Conservation (phyloP, 306 rosid species). For the Cyclanthera cordifolia region DNA sequence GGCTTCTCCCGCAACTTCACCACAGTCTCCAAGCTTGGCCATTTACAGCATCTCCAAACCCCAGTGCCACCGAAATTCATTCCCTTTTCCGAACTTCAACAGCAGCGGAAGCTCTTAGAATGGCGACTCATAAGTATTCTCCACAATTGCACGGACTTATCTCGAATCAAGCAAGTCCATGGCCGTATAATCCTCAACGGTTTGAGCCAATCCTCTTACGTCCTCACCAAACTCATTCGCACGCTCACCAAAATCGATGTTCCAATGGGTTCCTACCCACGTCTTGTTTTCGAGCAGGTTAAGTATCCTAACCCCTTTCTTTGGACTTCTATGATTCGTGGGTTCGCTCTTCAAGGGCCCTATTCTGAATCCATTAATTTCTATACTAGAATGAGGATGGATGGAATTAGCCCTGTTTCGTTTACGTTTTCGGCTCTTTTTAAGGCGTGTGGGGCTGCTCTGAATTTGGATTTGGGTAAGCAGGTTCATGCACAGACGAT, state of each 20-base stretch:
- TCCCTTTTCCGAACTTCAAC: slow-evolving; percentile 19
- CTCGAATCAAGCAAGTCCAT: slow-evolving; percentile 46
- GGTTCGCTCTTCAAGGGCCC: slow-evolving; percentile 39
- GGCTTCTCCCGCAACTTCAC: slow-evolving; percentile 23
- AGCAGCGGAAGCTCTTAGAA: slow-evolving; percentile 30
- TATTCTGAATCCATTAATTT: slow-evolving; percentile 28
- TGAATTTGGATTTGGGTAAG: slow-evolving; percentile 30
- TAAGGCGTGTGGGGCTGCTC: slow-evolving; percentile 32
- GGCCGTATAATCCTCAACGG: slow-evolving; percentile 35
- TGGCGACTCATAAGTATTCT: slow-evolving; percentile 26
- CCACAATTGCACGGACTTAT: slow-evolving; percentile 26
- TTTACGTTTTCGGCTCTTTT: slow-evolving; percentile 71
- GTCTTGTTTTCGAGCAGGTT: slow-evolving; percentile 45
- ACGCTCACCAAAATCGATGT: slow-evolving; percentile 29
- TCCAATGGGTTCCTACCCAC: slow-evolving; percentile 44
- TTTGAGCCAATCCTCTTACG: slow-evolving; percentile 49
- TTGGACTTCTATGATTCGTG: slow-evolving; percentile 73
- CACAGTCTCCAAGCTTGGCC: slow-evolving; percentile 6
- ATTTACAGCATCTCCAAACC: neutral
- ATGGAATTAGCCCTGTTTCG: slow-evolving; percentile 36
- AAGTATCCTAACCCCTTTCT: slow-evolving; percentile 59
- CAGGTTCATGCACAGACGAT: slow-evolving; percentile 66
- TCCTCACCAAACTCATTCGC: slow-evolving; percentile 59
- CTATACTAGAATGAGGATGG: slow-evolving; percentile 40
- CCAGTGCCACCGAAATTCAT: neutral